phyloP scores from a whole-genome alignment of 805 yeast genomes.

The Kodamaea sagamina region DNA sequence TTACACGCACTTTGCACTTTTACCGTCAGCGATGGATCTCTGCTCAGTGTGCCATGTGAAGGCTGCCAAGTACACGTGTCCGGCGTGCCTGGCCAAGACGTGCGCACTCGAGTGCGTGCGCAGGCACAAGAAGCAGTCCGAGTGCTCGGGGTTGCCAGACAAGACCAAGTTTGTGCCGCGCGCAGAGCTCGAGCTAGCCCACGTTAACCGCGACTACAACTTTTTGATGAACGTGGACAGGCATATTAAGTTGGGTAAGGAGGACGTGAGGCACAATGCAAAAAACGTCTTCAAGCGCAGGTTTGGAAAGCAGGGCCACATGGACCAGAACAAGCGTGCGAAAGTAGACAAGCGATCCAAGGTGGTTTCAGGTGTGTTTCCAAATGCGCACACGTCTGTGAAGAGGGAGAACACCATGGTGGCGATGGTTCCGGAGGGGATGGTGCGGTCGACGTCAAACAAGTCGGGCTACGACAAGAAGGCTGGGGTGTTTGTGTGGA shows the following conservation, averaged over 20 bases:
- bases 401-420: constrained; percentile 69
- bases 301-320: constrained; percentile 14
- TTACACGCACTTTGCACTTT: too few relatives aligned
- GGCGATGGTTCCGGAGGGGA: constrained; percentile 64
- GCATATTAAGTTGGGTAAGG: constrained; percentile 56
- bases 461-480: constrained; percentile 71
- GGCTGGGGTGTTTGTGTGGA: constrained; percentile 68
- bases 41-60: constrained; percentile 34
- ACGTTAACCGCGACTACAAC: constrained; percentile 82
- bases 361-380: constrained; percentile 24
- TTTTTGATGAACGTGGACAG: constrained; percentile 65
- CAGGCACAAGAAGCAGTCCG: constrained; percentile 60
- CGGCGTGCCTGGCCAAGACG: constrained; percentile 66
- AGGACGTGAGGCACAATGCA: constrained; percentile 46
- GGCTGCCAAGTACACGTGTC: constrained; percentile 70
- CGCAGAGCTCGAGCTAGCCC: constrained; percentile 44
- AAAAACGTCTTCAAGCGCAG: constrained; percentile 44
- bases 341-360: constrained; percentile 27
- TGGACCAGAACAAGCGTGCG: constrained; percentile 18
- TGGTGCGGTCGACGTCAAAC: constrained; percentile 66
- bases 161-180: constrained; percentile 57
- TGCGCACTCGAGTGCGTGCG: constrained; percentile 75
- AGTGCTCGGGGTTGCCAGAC: constrained; percentile 70
- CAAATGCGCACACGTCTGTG: constrained; percentile 29
- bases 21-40: background rate